Base-by-base conservation (phyloP, 2,329 filamentous ascomycete genomes). In the Alternaria brassicicola region DNA sequence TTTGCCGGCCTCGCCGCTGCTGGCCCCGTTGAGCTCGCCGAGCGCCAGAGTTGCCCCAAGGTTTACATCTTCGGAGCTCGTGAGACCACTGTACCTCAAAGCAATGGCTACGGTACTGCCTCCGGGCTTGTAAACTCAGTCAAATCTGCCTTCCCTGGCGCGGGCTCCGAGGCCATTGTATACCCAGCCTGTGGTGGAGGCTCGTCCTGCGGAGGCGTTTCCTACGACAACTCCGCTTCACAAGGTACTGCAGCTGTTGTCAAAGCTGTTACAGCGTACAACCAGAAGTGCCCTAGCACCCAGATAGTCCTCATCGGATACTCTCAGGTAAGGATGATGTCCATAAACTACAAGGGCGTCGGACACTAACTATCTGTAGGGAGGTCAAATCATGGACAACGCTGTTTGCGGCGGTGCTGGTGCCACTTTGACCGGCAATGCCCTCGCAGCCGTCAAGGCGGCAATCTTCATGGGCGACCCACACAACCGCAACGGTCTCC, bases 381-480 rank as follows among this genome's bases (percentile, higher is more conserved):
- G 86, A 43, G 85, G 83, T 39, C 84, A 88, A 75, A 88, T 88
- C 64, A 83, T 86, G 73, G 86, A 88, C 63, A 84, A 86, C 63
- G 86, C 85, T 6, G 75, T 88, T 38, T 88, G 86, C 66, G 86
- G 86, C 13, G 86, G 85, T 26, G 82, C 55, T 8, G 73, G 84
- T 49, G 69, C 75, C 21, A 81, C 79, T 48, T 81, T 83, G 6
- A 79, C 80, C 8, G 78, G 81, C 4, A 78, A 78, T 6, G 84
- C 85, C 3, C 74, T 87, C 7, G 77, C 75, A 3, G 82, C 83
- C 69, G 83, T 89, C 65, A 88, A 87, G 74, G 88, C 85, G 0
- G 85, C 83, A 13, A 88, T 89, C 64, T 85, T 88, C 71, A 85
- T 89, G 82, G 88, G 87, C 6, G 83, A 88, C 66, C 88, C 88